Conservation (phyloP, 2,329 filamentous ascomycete species). For the Fusarium neocosmosporiellum region DNA sequence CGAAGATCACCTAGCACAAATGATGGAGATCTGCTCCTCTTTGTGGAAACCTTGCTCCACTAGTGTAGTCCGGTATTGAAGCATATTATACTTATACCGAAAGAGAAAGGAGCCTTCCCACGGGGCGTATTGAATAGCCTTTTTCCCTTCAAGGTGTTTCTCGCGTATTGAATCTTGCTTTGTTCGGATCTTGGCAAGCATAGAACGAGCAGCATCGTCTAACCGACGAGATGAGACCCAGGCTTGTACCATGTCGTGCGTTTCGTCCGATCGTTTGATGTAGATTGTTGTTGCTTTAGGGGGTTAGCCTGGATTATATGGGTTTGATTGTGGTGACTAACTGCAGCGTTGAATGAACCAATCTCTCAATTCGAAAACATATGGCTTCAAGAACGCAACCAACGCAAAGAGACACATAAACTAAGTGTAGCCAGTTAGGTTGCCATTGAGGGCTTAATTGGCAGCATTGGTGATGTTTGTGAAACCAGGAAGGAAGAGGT, state of each 20-base stretch:
- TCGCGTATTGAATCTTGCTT: not conserved
- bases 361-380: slow-evolving; percentile 4
- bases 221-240: not conserved
- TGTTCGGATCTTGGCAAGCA: not conserved
- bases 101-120: slow-evolving; percentile 13
- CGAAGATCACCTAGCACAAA: slow-evolving; percentile 22
- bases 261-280: not conserved
- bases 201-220: not conserved
- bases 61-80: slow-evolving; percentile 17
- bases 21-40: slow-evolving; percentile 41
- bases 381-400: slow-evolving; percentile 9
- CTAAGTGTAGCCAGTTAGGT: not conserved
- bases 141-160: not conserved
- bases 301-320: not conserved
- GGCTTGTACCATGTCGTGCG: not conserved
- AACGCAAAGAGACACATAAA: slow-evolving; percentile 19
- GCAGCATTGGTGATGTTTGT: not conserved
- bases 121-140: slow-evolving; percentile 16
- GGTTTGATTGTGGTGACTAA: slow-evolving; percentile 1
- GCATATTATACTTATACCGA: slow-evolving; percentile 17
- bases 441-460: not conserved
- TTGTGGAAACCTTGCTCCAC: slow-evolving; percentile 23
- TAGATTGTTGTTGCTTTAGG: slow-evolving; percentile 7
- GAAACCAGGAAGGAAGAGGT: not conserved
- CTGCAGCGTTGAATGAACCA: slow-evolving; percentile 18